A percentile compares a stretch with the other conserved stretches of the same genome.
Evolutionary conservation across 2,329 filamentous ascomycete species (phyloP).

Genomic region (Monilinia polystroma): DNA sequence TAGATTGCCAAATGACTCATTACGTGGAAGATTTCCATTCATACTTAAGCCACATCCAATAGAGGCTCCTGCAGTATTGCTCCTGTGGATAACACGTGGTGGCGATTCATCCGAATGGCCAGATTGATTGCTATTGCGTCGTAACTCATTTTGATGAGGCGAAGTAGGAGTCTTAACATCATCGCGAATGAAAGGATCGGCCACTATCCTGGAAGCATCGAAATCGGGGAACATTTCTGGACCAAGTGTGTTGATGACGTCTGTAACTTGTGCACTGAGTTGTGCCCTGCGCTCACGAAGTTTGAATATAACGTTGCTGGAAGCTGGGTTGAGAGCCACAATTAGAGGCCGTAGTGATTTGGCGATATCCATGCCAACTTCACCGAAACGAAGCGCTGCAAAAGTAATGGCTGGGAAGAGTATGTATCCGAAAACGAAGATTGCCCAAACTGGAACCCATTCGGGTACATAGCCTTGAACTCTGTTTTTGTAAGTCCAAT

Average conservation of each 20-base stretch:
- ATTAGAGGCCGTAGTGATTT: conserved; percentile 90
- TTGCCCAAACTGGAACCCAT: conserved; percentile 75
- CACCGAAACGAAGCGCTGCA: conserved; percentile 88
- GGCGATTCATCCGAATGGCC: conserved; percentile 38
- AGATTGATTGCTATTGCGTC: conserved; percentile 51
- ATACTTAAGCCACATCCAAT: conserved; percentile 37
- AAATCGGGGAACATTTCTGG: conserved; percentile 98
- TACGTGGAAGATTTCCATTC: conserved; percentile 60
- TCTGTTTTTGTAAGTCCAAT: conserved; percentile 78
- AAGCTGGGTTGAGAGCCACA: conserved; percentile 79
- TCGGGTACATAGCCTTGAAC: conserved; percentile 78
- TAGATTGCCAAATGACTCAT: conserved; percentile 92
- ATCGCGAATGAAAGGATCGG: conserved; percentile 48
- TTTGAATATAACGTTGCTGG: conserved; percentile 78
- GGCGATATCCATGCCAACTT: conserved; percentile 98
- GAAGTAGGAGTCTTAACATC: conserved; percentile 31
- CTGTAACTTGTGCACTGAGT: conserved; percentile 79
- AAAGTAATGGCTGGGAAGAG: conserved; percentile 88
- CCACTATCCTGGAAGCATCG: conserved; percentile 69
- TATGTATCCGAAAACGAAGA: conserved; percentile 72
- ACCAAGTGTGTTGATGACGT: conserved; percentile 90
- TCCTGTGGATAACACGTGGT: conserved; percentile 37
- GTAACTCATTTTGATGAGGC: conserved; percentile 30
- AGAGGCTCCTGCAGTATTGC: conserved; percentile 30
- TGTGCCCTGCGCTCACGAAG: conserved; percentile 70